These are phyloP conservation scores for Rhodotorula sp. DNA, from an alignment of 1,284 basidiomycete species.

Conservation along the genomic window DNA sequence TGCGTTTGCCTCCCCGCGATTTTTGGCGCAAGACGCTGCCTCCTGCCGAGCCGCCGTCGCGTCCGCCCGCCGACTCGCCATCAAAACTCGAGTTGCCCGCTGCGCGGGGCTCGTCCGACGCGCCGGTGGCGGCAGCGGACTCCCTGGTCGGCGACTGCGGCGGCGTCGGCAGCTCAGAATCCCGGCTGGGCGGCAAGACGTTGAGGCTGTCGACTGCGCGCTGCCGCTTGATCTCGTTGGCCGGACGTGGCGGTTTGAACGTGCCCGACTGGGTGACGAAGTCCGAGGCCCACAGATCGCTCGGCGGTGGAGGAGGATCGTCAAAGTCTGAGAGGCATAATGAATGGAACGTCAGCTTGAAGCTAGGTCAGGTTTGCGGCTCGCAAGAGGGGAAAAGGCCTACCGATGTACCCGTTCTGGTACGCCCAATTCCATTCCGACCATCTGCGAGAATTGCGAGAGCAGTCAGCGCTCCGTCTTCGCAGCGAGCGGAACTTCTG, in stretches of 20 bases:
- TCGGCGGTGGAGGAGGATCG: constrained; percentile 37
- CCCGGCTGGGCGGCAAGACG: background rate
- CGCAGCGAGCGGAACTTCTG: no score
- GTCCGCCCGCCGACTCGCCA: background rate
- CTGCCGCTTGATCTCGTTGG: constrained; percentile 27
- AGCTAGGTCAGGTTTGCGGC: no score
- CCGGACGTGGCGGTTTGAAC: constrained; percentile 27
- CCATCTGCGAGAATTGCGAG: constrained; percentile 9
- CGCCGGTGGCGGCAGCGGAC: no score
- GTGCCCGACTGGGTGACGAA: constrained; percentile 21
- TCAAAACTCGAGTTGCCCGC: no score
- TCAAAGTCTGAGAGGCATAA: constrained; percentile 18
- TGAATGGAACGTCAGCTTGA: background rate
- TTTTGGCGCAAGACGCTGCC: no score
- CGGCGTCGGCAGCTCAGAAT: background rate
- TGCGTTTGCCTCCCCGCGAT: background rate
- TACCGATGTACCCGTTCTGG: constrained; percentile 19
- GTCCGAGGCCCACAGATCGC: constrained; percentile 20
- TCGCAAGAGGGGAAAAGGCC: no score
- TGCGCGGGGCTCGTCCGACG: background rate
- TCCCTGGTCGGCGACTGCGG: background rate
- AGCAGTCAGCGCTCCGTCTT: background rate
- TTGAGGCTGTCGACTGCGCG: constrained; percentile 33
- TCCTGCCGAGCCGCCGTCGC: no score
- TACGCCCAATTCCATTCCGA: constrained; percentile 33